Conservation (phyloP, 1,284 basidiomycete species). For the Cronartium quercuum region DNA sequence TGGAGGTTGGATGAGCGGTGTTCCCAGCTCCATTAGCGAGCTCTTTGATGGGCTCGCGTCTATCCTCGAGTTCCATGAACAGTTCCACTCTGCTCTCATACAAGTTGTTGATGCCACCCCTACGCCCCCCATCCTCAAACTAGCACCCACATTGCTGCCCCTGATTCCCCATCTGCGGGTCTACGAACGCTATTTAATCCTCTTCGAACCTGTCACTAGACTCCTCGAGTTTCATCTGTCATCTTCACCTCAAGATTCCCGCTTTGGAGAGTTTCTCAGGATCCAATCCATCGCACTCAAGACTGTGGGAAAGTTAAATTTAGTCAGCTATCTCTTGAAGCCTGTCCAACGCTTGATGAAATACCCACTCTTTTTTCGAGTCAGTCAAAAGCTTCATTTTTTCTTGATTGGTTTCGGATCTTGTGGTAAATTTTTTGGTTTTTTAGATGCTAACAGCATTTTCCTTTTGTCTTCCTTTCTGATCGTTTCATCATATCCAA, state of each 20-base stretch:
- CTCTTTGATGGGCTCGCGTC: conserved; percentile 79
- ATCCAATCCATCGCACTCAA: conserved; percentile 58
- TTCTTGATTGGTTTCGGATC: neutral
- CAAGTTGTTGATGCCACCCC: neutral
- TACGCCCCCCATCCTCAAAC: conserved; percentile 52
- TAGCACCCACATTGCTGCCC: conserved; percentile 60
- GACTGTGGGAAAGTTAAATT: conserved; percentile 57
- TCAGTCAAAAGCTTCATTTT: conserved; percentile 51
- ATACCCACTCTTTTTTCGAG: conserved; percentile 68
- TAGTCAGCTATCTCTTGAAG: conserved; percentile 65
- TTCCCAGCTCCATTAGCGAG: conserved; percentile 62
- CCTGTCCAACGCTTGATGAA: conserved; percentile 66
- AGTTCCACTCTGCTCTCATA: neutral
- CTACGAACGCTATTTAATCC: conserved; percentile 75
- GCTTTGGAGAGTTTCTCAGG: conserved; percentile 75
- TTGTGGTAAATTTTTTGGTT: neutral
- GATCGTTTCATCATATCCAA: neutral
- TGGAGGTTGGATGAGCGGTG: conserved; percentile 64
- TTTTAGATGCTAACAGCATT: neutral
- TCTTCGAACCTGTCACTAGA: conserved; percentile 60
- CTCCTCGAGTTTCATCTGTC: conserved; percentile 56
- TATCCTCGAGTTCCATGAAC: conserved; percentile 53
- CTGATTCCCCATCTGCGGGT: conserved; percentile 64
- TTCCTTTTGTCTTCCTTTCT: neutral
- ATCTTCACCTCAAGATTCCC: conserved; percentile 52